Evolutionary conservation across 2,329 filamentous ascomycete species (phyloP).

Genomic region (Myriosclerotinia duriaeana): DNA sequence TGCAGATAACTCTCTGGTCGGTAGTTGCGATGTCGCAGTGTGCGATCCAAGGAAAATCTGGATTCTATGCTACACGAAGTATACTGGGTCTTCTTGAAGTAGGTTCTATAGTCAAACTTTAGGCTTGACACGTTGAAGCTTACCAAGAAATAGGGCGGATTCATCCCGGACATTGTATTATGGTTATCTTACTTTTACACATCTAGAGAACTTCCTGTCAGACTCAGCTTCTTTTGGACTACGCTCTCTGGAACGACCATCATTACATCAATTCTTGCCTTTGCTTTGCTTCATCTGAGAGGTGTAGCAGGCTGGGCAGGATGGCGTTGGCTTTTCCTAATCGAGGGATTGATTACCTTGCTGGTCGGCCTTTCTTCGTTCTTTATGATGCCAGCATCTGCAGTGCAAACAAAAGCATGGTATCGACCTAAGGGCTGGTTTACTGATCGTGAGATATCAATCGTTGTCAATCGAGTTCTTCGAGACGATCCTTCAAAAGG

Average conservation of each 20-base stretch:
- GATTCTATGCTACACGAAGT: conserved; percentile 47
- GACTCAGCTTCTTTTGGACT: conserved; percentile 70
- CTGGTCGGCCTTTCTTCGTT: conserved; percentile 54
- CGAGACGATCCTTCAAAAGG: conserved; percentile 52
- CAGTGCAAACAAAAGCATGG: conserved; percentile 55
- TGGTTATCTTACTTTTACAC: conserved; percentile 78
- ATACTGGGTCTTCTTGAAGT: conserved; percentile 38
- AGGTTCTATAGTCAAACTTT: conserved; percentile 39
- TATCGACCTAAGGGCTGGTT: conserved; percentile 64
- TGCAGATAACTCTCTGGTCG: conserved; percentile 53
- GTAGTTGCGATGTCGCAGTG: conserved; percentile 49
- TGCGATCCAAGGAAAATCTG: conserved; percentile 45
- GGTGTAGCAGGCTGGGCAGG: conserved; percentile 53
- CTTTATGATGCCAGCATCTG: conserved; percentile 59
- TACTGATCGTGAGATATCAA: conserved; percentile 60
- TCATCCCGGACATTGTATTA: conserved; percentile 63
- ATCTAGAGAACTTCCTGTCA: conserved; percentile 64
- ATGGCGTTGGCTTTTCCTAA: conserved; percentile 55
- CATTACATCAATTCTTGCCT: conserved; percentile 55
- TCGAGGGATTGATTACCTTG: conserved; percentile 57
- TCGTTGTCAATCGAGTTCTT: conserved; percentile 61
- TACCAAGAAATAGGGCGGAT: conserved; percentile 49
- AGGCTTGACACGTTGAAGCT: not conserved
- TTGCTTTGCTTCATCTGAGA: conserved; percentile 53
- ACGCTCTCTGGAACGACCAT: conserved; percentile 49